Evolutionary conservation across 129 eudicot genomes (phyloP).

Genomic region (Heracleum sosnowskyi): DNA sequence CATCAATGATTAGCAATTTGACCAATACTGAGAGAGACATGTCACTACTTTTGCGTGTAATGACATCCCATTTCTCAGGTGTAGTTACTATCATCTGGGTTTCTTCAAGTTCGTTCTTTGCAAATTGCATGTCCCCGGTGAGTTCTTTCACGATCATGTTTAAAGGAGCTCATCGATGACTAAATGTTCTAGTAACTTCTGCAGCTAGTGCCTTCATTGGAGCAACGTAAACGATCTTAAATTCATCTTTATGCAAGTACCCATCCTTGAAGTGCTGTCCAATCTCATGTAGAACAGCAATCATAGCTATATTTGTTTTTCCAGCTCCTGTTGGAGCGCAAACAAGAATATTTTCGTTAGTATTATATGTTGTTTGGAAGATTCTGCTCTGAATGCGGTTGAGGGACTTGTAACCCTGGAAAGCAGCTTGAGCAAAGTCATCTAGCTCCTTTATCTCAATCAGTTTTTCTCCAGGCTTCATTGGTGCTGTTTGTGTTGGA

Average conservation of each 20-base stretch:
- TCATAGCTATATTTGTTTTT: conserved; percentile 96
- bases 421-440: conserved; percentile 98
- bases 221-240: conserved; percentile 97
- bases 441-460: conserved; percentile 92
- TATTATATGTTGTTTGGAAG: conserved; percentile 70
- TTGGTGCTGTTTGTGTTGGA: conserved; percentile 75
- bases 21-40: conserved; percentile 94
- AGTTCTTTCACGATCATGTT: conserved; percentile 90
- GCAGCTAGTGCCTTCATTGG: conserved; percentile 99
- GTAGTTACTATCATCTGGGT: conserved; percentile 99
- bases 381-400: conserved; percentile 99
- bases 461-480: conserved; percentile 94
- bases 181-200: conserved; percentile 85
- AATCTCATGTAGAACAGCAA: conserved; percentile 91
- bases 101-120: conserved; percentile 86
- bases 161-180: conserved; percentile 78
- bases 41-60: conserved; percentile 98
- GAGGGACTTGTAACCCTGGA: conserved; percentile 83
- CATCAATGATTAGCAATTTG: conserved; percentile 90
- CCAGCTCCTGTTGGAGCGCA: conserved; percentile 99
- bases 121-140: conserved; percentile 97
- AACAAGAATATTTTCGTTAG: conserved; percentile 79
- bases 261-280: conserved; percentile 93
- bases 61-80: conserved; percentile 99
- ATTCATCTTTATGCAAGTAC: conserved; percentile 88